Evolutionary conservation across 805 yeast species (phyloP).

Genomic region (Suhomyces sp.): DNA sequence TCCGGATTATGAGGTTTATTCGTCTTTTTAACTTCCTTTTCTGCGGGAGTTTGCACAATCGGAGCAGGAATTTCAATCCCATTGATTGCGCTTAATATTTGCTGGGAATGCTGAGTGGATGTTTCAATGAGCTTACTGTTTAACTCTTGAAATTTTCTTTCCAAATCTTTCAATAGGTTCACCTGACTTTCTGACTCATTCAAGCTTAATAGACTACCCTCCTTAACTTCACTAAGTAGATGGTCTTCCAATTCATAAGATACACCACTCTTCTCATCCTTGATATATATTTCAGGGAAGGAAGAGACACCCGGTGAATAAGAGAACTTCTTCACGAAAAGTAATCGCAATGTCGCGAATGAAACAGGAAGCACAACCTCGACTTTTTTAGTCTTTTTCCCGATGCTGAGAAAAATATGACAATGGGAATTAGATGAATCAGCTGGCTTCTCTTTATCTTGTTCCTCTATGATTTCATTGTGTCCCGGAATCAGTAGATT

Average conservation of each 20-base stretch:
- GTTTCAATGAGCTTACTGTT: slow-evolving; percentile 16
- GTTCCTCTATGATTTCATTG: not conserved
- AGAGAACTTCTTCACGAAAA: slow-evolving; percentile 85
- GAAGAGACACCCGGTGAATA: slow-evolving; percentile 68
- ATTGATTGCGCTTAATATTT: slow-evolving; percentile 17
- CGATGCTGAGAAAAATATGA: slow-evolving; percentile 47
- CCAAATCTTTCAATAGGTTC: slow-evolving; percentile 19
- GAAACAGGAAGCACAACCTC: slow-evolving; percentile 44
- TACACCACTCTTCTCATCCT: slow-evolving; percentile 55
- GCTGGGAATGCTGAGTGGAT: slow-evolving; percentile 11
- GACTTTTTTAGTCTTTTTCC: slow-evolving; percentile 55
- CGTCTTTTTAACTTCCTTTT: not conserved
- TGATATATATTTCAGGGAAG: slow-evolving; percentile 78
- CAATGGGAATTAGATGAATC: slow-evolving; percentile 3
- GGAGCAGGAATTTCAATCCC: slow-evolving; percentile 21
- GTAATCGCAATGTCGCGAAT: slow-evolving; percentile 54
- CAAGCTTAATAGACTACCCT: slow-evolving; percentile 59
- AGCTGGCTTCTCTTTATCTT: not conserved
- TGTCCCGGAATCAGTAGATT: not conserved
- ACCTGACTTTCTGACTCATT: slow-evolving; percentile 42
- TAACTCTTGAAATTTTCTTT: slow-evolving; percentile 12
- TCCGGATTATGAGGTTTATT: not conserved
- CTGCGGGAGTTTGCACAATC: slow-evolving; percentile 4
- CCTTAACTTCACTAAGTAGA: slow-evolving; percentile 52
- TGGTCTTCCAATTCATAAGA: slow-evolving; percentile 80